These are phyloP conservation scores for Didymella arachidicola DNA, from an alignment of 2,329 filamentous ascomycete species.

Conservation along the genomic window DNA sequence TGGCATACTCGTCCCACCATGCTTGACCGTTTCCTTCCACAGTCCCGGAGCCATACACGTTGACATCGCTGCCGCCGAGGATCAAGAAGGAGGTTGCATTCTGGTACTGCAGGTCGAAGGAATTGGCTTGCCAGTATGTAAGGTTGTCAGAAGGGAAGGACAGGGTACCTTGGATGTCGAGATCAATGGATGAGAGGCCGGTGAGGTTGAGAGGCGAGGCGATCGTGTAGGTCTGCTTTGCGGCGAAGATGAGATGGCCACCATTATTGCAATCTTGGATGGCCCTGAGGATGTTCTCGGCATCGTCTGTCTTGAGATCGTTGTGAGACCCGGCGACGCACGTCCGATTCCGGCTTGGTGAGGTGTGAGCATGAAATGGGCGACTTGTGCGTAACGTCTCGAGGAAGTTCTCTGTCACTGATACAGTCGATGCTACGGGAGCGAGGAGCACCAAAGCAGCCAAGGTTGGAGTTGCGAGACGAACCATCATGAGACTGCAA, in stretches of 20 bases:
- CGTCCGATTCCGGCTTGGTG: constrained; percentile 23
- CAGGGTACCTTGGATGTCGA: constrained; percentile 25
- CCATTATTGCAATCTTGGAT: constrained; percentile 23
- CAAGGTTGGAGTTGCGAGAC: constrained; percentile 1
- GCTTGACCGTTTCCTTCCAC: constrained; percentile 67
- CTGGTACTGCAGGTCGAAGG: constrained; percentile 57
- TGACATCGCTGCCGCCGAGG: constrained; percentile 67
- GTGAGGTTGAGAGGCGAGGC: constrained; percentile 22
- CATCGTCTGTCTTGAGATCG: constrained; percentile 20
- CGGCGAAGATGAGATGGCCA: constrained; percentile 24
- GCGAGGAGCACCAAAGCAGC: constrained; percentile 12
- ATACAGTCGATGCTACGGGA: constrained; percentile 13
- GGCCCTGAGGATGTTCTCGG: constrained; percentile 18
- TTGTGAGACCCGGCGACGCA: constrained; percentile 24
- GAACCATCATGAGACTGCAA: constrained; percentile 6
- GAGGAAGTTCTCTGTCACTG: constrained; percentile 24
- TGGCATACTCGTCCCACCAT: constrained; percentile 44
- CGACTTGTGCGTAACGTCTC: constrained; percentile 23
- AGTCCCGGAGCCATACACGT: constrained; percentile 64
- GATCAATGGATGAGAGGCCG: constrained; percentile 16
- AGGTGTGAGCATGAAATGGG: constrained; percentile 20
- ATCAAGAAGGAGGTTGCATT: constrained; percentile 69
- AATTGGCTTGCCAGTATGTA: constrained; percentile 22
- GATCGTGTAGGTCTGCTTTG: constrained; percentile 20
- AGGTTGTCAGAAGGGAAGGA: constrained; percentile 17